Evolutionary conservation across 306 rosid species (phyloP).

Genomic region (Benincasa hispida): DNA sequence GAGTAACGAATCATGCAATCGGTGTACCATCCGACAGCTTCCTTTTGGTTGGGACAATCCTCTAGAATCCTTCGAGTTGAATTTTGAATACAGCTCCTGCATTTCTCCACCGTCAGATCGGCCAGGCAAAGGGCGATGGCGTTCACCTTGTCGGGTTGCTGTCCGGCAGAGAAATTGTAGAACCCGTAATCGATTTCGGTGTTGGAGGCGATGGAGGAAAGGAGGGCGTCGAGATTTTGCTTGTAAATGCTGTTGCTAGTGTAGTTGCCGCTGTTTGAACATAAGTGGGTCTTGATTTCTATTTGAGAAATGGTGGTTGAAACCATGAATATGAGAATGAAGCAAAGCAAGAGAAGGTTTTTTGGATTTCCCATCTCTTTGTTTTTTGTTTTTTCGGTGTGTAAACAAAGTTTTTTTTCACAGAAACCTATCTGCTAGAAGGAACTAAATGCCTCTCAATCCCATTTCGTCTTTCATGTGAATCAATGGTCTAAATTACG

Average conservation of each 20-base stretch:
- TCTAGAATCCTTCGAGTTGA: not conserved
- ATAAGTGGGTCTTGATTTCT: not conserved
- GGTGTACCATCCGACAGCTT: slow-evolving; percentile 13
- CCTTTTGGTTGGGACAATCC: slow-evolving; percentile 13
- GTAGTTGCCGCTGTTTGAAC: not conserved
- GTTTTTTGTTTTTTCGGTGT: not conserved
- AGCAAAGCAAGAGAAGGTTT: not conserved
- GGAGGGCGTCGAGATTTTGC: not conserved
- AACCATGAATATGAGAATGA: not conserved
- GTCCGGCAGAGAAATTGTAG: not conserved
- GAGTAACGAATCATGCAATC: slow-evolving; percentile 18
- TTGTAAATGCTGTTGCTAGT: not conserved
- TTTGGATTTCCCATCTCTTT: not conserved
- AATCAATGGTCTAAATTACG: not conserved
- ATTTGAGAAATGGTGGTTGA: not conserved
- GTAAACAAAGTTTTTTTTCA: not conserved
- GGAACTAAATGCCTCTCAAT: not conserved
- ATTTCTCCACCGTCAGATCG: not conserved
- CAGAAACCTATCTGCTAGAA: not conserved
- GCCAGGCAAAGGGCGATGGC: slow-evolving; percentile 2
- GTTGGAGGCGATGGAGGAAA: slow-evolving; percentile 1
- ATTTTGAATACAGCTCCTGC: not conserved
- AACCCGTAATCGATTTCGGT: not conserved
- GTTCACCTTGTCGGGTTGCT: not conserved
- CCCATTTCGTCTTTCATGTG: not conserved